Evolutionary conservation across 1,284 basidiomycete genomes (phyloP).

Genomic region (Coniophora puteana): DNA sequence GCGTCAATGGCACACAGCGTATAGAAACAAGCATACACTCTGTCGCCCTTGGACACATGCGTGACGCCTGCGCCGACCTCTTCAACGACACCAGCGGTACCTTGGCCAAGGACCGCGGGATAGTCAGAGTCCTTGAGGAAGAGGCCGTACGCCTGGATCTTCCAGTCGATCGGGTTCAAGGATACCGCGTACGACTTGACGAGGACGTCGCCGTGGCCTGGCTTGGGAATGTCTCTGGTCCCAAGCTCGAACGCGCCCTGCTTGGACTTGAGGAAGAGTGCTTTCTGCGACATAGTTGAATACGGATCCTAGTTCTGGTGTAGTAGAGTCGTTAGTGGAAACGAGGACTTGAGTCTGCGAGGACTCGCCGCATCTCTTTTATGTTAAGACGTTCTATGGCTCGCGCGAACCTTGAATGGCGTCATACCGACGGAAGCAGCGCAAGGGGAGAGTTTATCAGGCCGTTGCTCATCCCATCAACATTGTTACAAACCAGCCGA

Average conservation of each 20-base stretch:
- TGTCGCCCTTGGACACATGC: slow-evolving; percentile 36
- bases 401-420: too few species aligned
- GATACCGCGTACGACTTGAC: slow-evolving; percentile 36
- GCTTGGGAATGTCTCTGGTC: slow-evolving; percentile 24
- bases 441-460: too few species aligned
- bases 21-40: slow-evolving; percentile 27
- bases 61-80: slow-evolving; percentile 35
- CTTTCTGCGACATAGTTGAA: too few species aligned
- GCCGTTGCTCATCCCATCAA: too few species aligned
- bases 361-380: too few species aligned
- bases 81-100: slow-evolving; percentile 39
- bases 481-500: too few species aligned
- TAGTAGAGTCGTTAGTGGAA: too few species aligned
- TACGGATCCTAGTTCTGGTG: too few species aligned
- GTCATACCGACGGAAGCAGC: too few species aligned
- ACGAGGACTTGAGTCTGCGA: too few species aligned
- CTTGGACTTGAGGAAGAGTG: slow-evolving; percentile 11
- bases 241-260: slow-evolving; percentile 6
- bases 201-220: slow-evolving; percentile 35
- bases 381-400: too few species aligned
- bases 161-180: slow-evolving; percentile 44
- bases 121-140: slow-evolving; percentile 23
- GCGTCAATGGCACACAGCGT: neutral
- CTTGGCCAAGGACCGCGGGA: slow-evolving; percentile 43
- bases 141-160: slow-evolving; percentile 30